A percentile compares a stretch with the other conserved stretches of the same genome.
Conservation (phyloP, 345 rosid species). For the Citrus sp. region DNA sequence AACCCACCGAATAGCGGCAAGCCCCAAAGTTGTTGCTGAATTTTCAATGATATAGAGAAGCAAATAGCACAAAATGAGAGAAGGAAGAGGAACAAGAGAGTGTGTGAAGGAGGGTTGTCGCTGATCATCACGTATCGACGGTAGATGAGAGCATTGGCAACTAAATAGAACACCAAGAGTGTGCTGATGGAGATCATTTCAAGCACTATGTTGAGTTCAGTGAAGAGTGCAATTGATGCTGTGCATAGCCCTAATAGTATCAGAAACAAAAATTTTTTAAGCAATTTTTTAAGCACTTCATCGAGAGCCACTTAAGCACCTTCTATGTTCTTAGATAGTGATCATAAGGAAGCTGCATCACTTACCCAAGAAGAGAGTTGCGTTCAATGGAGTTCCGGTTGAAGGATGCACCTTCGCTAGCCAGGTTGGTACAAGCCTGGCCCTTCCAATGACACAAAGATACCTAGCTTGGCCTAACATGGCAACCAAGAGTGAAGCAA, state of each 20-base stretch:
- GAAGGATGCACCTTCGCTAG: constrained; percentile 93
- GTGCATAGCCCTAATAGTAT: constrained; percentile 70
- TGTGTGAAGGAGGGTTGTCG: constrained; percentile 45
- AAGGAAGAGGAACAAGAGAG: constrained; percentile 65
- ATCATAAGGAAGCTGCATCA: neutral
- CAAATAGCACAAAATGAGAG: constrained; percentile 54
- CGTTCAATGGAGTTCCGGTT: constrained; percentile 90
- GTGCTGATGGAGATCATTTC: constrained; percentile 79
- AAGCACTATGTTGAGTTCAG: constrained; percentile 62
- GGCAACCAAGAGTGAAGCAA: constrained; percentile 88
- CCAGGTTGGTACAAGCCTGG: constrained; percentile 82
- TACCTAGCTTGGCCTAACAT: constrained; percentile 98
- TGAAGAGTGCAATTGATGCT: constrained; percentile 85
- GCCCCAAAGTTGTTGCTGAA: constrained; percentile 53
- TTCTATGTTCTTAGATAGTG: neutral
- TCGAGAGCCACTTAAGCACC: neutral
- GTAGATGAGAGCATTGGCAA: constrained; percentile 87
- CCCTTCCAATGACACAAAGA: constrained; percentile 90
- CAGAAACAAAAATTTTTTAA: neutral
- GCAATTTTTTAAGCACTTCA: neutral
- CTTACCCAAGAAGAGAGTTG: constrained; percentile 90
- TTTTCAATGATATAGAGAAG: constrained; percentile 73
- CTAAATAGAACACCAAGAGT: constrained; percentile 79
- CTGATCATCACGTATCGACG: constrained; percentile 46
- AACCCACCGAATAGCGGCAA: constrained; percentile 40